Base-by-base conservation (phyloP, 495 filamentous ascomycete genomes). In the Oidiodendron maius region DNA sequence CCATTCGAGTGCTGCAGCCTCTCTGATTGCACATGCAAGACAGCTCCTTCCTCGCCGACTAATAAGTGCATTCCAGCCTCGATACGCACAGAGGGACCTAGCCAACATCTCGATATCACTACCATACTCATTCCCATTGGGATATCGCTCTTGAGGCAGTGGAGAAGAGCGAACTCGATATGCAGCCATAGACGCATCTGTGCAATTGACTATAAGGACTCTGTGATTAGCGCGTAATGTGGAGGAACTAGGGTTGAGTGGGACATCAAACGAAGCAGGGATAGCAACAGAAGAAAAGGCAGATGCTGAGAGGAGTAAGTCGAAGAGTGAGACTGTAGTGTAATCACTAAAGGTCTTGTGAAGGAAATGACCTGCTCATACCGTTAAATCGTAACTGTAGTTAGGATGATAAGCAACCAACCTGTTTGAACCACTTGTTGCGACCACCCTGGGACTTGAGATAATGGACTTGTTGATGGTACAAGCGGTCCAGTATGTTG, bases 21-120 rank as follows among this genome's bases (percentile, higher is more conserved):
- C 84, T 20, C 85, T 69, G 22, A 89, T 74, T 53, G 82, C 81
- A 57, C 85, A 87, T 8, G 73, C 71, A 28, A 87, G 52, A 58
- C 85, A 88, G 0, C 76, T 80, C 53, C 80, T 69, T 40, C 79
- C 75, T 37, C 71, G 71, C 23, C 83, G 66, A 41, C 81, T 82
- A 50, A 89, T 77, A 40, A 89, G 53, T 13, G 83, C 84, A 60
- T 86, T 78, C 64, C 75, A 76, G 2, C 83, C 85, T 51, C 71
- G 77, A 49, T 84, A 75, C 2, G 83, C 78, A 56, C 85, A 89
- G 62, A 85, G 74, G 2, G 84, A 83, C 23, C 84, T 70, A 6
- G 72, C 82, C 32, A 87, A 71, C 2, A 85, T 75, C 64, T 86
- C 82, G 48, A 77, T 71, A 40, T 78, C 74, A 23, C 68, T 72